phyloP scores from a whole-genome alignment of 768 basidiomycete genomes.

The Dentipellis fragilis region DNA sequence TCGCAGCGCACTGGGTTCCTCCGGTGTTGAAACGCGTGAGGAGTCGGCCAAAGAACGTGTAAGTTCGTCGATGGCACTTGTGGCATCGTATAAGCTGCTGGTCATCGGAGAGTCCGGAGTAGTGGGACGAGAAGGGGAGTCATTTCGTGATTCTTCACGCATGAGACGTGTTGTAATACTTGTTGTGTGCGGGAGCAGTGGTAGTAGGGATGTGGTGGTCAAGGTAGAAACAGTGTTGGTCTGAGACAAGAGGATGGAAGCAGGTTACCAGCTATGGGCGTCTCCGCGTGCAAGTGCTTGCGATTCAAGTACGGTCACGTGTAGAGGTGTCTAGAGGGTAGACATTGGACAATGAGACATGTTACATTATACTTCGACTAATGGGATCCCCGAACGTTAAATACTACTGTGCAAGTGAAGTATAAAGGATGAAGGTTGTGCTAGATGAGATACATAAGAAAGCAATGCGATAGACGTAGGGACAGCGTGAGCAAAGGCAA shows the following conservation, averaged over 20 bases:
- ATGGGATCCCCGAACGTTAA: constrained; percentile 4
- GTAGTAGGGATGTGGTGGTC: too few relatives aligned
- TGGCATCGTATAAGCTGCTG: constrained; percentile 22
- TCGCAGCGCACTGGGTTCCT: constrained; percentile 34
- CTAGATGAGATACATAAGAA: neutral
- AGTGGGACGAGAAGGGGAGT: neutral
- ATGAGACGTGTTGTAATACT: neutral
- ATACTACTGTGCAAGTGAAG: constrained; percentile 6
- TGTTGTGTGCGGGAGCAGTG: too few relatives aligned
- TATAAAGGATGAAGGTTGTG: neutral
- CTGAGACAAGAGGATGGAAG: too few relatives aligned
- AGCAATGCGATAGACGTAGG: neutral
- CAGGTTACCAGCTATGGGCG: too few relatives aligned
- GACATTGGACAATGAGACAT: too few relatives aligned
- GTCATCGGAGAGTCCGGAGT: constrained; percentile 17
- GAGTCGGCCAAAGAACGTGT: constrained; percentile 64
- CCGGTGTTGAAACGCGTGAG: constrained; percentile 68
- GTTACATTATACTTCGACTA: neutral
- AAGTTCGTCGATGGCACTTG: constrained; percentile 64
- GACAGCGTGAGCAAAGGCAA: neutral
- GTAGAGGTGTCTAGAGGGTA: too few relatives aligned
- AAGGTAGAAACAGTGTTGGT: too few relatives aligned
- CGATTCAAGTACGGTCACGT: too few relatives aligned
- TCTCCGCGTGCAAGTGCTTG: too few relatives aligned
- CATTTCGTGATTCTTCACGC: neutral